Evolutionary conservation across 73 alveolate species (phyloP).

Genomic region (Effrenium voratum): DNA sequence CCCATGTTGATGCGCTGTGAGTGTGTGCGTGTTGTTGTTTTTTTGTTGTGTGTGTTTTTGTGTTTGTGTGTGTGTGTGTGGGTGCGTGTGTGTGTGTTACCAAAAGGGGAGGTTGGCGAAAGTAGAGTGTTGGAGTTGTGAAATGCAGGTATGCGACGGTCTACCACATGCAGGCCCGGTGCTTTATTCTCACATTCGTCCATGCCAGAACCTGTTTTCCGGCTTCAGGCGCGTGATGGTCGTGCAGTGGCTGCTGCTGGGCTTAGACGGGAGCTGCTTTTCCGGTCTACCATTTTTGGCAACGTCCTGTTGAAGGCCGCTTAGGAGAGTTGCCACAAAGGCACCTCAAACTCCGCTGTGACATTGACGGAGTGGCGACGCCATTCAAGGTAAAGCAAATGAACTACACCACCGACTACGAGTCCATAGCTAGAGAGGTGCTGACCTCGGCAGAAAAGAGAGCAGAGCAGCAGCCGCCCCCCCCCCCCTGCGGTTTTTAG

Average conservation of each 20-base stretch:
- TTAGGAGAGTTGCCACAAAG: neutral
- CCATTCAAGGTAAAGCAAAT: constrained; percentile 40
- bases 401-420: constrained; percentile 47
- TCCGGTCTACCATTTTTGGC: neutral
- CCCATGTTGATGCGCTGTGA: neutral
- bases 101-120: neutral
- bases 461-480: no score
- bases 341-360: neutral
- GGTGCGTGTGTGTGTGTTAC: neutral
- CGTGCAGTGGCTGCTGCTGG: constrained; percentile 60
- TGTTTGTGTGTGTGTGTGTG: neutral
- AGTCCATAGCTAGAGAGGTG: constrained; percentile 70
- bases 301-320: neutral
- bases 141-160: constrained; percentile 64
- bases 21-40: neutral
- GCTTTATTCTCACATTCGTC: neutral
- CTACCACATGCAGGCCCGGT: constrained; percentile 32
- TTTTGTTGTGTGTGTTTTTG: neutral
- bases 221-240: constrained; percentile 19
- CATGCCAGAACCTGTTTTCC: neutral
- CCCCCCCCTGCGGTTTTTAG: no score
- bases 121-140: neutral
- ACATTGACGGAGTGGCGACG: neutral
- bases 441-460: no score
- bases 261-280: neutral